Conservation (phyloP, 805 yeast species). For the Hanseniaspora occidentalis region DNA sequence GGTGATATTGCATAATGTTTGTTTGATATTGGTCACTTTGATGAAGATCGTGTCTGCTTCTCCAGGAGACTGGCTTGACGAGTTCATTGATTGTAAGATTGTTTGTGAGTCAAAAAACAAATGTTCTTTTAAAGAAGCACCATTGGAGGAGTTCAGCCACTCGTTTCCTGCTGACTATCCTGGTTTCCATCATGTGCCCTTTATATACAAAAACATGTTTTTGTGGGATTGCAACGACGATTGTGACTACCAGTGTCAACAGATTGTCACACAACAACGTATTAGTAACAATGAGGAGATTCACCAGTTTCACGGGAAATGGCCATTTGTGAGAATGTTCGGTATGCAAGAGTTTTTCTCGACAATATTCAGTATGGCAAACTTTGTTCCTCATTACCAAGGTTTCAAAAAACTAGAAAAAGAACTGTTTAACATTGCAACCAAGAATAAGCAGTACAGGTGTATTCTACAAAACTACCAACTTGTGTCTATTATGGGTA, state of each 20-base stretch:
- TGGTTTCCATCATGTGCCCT: constrained; percentile 18
- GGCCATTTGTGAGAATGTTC: constrained; percentile 78
- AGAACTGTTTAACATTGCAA: constrained; percentile 9
- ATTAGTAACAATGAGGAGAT: constrained; percentile 36
- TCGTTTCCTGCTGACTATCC: constrained; percentile 11
- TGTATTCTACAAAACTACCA: constrained; percentile 15
- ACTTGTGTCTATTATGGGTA: constrained; percentile 45
- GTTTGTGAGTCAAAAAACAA: constrained; percentile 31
- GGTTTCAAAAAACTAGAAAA: constrained; percentile 28
- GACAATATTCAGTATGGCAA: constrained; percentile 62
- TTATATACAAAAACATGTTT: constrained; percentile 29
- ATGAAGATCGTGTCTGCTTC: constrained; percentile 26
- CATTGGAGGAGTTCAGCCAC: constrained; percentile 16
- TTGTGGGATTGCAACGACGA: constrained; percentile 68
- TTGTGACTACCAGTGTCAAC: constrained; percentile 92
- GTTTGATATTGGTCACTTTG: constrained; percentile 1
- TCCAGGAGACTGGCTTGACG: constrained; percentile 48
- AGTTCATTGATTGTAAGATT: constrained; percentile 40
- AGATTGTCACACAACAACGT: constrained; percentile 50
- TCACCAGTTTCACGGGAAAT: constrained; percentile 89
- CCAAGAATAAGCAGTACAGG: constrained; percentile 2
- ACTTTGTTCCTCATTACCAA: constrained; percentile 50
- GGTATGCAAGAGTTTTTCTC: constrained; percentile 82
- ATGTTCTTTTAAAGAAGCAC: constrained; percentile 13
- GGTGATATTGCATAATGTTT: background rate